Percentiles rank a stretch among this genome's conserved stretches.
phyloP scores from a whole-genome alignment of 495 filamentous ascomycete genomes.

The Xylaria cubensis region DNA sequence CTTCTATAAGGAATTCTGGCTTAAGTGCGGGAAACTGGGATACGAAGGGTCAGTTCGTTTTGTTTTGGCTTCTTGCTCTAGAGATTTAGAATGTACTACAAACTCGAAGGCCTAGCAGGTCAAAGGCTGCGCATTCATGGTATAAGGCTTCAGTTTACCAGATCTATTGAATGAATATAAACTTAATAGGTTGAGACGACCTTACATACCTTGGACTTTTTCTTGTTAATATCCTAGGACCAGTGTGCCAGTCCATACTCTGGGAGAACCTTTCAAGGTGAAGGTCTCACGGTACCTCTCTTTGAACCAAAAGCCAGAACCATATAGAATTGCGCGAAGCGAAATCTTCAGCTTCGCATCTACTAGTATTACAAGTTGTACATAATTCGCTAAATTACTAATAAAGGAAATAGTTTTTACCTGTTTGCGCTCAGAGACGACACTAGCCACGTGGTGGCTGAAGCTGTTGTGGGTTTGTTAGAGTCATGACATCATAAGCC shows the following conservation, averaged over 20 bases:
- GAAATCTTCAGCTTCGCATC: neutral
- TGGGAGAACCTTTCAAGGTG: neutral
- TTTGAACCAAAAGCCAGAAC: neutral
- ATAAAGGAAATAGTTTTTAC: too few relatives aligned
- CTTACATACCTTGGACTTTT: neutral
- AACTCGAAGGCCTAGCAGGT: neutral
- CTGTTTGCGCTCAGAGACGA: neutral
- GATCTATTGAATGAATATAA: neutral
- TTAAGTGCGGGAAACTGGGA: neutral
- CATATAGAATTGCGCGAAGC: neutral
- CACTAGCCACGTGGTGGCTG: conserved; percentile 7
- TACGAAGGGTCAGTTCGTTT: neutral
- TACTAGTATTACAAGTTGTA: too few relatives aligned
- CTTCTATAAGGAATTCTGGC: neutral
- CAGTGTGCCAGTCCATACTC: neutral
- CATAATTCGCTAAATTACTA: too few relatives aligned
- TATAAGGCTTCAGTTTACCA: neutral
- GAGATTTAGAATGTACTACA: neutral
- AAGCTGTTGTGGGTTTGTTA: conserved; percentile 11
- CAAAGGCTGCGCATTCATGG: neutral
- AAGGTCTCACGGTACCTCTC: neutral
- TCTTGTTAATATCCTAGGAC: neutral
- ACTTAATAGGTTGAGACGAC: neutral
- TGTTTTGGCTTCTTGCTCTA: too few relatives aligned
- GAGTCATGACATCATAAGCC: conserved; percentile 22